phyloP scores from a whole-genome alignment of 108 stramenopile species.

The Epithemia pelagica region DNA sequence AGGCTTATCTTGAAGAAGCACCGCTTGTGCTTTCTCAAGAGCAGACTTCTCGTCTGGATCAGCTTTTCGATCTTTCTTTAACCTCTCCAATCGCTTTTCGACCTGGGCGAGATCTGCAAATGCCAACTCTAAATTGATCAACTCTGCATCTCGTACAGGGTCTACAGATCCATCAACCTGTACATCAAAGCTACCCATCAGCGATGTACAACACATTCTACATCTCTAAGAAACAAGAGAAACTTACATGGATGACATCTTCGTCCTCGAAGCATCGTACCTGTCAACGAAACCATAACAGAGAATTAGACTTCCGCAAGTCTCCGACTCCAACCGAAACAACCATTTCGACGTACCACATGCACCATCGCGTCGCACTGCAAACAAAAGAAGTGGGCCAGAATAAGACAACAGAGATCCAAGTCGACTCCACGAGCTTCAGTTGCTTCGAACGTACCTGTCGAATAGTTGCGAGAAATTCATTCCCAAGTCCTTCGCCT shows the following conservation, averaged over 20 bases:
- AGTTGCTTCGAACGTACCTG: conserved; percentile 10
- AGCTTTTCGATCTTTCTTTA: conserved; percentile 72
- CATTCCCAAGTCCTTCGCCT: conserved; percentile 98
- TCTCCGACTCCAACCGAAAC: background rate
- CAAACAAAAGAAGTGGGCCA: too few species aligned
- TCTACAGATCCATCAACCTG: conserved; percentile 75
- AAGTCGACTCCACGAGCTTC: background rate
- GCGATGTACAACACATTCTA: background rate
- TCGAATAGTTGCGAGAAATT: conserved; percentile 97
- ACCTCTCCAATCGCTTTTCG: conserved; percentile 80
- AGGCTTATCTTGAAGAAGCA: conserved; percentile 68
- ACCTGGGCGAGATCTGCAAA: conserved; percentile 96
- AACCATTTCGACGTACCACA: conserved; percentile 48
- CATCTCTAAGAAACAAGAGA: conserved; percentile 39
- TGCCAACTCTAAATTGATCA: conserved; percentile 94
- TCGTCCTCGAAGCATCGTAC: conserved; percentile 95
- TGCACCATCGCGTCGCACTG: conserved; percentile 47
- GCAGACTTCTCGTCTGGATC: conserved; percentile 68
- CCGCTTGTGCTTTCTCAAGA: conserved; percentile 75
- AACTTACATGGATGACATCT: conserved; percentile 79
- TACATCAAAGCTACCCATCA: too few species aligned
- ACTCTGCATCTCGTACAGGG: conserved; percentile 93
- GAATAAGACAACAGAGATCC: too few species aligned
- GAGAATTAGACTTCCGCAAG: background rate
- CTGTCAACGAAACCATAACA: background rate